Percentiles rank a stretch among this genome's conserved stretches.
phyloP scores from a whole-genome alignment of 192 early-diverging fungal species.

The Kickxella alabastrina region DNA sequence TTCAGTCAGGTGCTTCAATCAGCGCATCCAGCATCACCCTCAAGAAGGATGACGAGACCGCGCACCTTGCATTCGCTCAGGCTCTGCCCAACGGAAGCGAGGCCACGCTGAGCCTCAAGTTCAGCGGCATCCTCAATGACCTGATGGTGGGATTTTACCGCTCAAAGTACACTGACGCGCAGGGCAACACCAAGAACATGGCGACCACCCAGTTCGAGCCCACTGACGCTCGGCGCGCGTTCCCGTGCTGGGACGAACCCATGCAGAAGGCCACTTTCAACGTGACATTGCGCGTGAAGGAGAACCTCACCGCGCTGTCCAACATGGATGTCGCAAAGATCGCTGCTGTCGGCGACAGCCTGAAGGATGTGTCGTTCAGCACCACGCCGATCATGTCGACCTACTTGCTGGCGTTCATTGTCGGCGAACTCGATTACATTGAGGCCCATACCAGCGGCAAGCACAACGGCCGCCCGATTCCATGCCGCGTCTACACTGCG shows the following conservation, averaged over 20 bases:
- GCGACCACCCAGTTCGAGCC: constrained; percentile 96
- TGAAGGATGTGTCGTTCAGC: constrained; percentile 83
- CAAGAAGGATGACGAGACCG: constrained; percentile 41
- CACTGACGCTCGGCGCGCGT: constrained; percentile 82
- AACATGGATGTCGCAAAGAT: constrained; percentile 74
- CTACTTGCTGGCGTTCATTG: constrained; percentile 87
- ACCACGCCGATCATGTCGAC: constrained; percentile 93
- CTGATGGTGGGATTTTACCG: constrained; percentile 96
- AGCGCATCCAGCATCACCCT: constrained; percentile 23
- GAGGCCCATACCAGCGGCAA: constrained; percentile 70
- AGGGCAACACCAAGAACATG: constrained; percentile 64
- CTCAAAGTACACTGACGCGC: constrained; percentile 63
- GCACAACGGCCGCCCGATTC: constrained; percentile 67
- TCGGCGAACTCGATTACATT: constrained; percentile 91
- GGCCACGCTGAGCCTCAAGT: constrained; percentile 56
- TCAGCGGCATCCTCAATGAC: constrained; percentile 71
- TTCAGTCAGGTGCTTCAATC: constrained; percentile 20
- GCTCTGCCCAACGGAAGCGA: constrained; percentile 50
- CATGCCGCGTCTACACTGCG: constrained; percentile 81
- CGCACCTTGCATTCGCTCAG: constrained; percentile 59
- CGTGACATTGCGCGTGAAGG: constrained; percentile 75
- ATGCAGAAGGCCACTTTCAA: constrained; percentile 93
- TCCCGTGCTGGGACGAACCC: constrained; percentile 99
- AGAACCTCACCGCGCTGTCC: constrained; percentile 75
- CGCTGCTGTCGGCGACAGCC: constrained; percentile 25